Evolutionary conservation across 805 yeast species (phyloP), one percentile per base, ranked within the genome.

Genomic region (Dipodascus geniculatus): DNA sequence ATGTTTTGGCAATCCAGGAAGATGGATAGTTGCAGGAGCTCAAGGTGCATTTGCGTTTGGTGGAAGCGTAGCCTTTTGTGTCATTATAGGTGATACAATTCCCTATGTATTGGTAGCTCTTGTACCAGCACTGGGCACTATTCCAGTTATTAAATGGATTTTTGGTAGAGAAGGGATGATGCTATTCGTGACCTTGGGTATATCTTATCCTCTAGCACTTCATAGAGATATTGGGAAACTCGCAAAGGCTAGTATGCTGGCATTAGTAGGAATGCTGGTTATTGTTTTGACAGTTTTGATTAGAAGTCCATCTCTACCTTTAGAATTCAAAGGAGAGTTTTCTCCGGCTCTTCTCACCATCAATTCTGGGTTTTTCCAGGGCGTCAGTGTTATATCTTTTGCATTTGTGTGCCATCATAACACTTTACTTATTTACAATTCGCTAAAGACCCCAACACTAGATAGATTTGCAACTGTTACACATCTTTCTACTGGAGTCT

Each of bases 351-450:
- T 11, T 51, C 69, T 44, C 70, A 71, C 87, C 2, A 63, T 87
- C 51, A 83, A 83, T 57, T 67, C 74, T 11, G 80, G 81, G 47
- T 70, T 90, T 2, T 87, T 90, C 65, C 96, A 90, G 67, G 96
- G 96, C 1, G 81, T 90, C 23, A 83, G 93, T n/a, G 96, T 90
- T 51, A 87, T 90, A 31, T 88, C 96, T 0, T 90, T 90, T 71
- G 98, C 98, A 1, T 76, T 91, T 59, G 97, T 90, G 2, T 90
- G 98, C 64, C 98, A 90, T 64, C 98, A 90, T 67, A 90, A 90
- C 65, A 88, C 97, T 0, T 80, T 91, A 24, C 85, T 90, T 63
- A 91, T 90, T 48, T 90, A 83, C 71, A 87, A 87, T 64, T 87
- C 96, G 0, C 75, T 91, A 63, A 78, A 77, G 58, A 78, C 78